Conservation (phyloP, 2,329 filamentous ascomycete genomes). For the Dothiorella sarmentorum region DNA sequence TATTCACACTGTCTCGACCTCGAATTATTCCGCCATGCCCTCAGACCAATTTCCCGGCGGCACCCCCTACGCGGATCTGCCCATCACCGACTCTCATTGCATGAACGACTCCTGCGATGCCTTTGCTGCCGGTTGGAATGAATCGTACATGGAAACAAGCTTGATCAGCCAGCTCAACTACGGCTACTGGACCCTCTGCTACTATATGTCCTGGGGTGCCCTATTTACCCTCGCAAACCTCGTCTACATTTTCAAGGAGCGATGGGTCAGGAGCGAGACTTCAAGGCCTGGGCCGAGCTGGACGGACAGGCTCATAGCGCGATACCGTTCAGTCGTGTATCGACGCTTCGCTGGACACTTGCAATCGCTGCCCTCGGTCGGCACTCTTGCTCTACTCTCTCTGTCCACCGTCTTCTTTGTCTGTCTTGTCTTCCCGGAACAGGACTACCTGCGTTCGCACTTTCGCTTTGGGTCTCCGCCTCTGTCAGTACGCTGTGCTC, state of each 20-base stretch:
- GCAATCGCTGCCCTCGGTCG: constrained; percentile 23
- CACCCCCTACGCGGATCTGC: constrained; percentile 20
- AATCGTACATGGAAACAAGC: constrained; percentile 19
- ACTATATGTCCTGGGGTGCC: constrained; percentile 21
- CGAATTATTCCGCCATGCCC: constrained; percentile 13
- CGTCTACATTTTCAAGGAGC: background rate
- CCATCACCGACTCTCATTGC: constrained; percentile 22
- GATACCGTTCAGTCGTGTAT: constrained; percentile 21
- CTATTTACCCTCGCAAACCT: constrained; percentile 19
- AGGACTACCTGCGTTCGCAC: constrained; percentile 21
- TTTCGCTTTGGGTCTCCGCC: constrained; percentile 28
- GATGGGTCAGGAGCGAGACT: background rate
- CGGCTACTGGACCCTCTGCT: constrained; percentile 23
- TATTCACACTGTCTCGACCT: background rate
- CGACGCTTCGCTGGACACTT: constrained; percentile 21
- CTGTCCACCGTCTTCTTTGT: constrained; percentile 21
- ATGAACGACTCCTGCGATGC: constrained; percentile 20
- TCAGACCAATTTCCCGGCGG: too few species aligned
- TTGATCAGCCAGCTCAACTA: constrained; percentile 21
- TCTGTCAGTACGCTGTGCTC: constrained; percentile 25
- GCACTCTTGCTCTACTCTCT: constrained; percentile 20
- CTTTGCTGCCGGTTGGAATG: constrained; percentile 20
- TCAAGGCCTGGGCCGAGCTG: background rate
- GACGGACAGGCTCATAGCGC: constrained; percentile 15
- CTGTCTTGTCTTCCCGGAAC: constrained; percentile 24